phyloP scores from a whole-genome alignment of 495 filamentous ascomycete species.

The Hamigera avellanea region DNA sequence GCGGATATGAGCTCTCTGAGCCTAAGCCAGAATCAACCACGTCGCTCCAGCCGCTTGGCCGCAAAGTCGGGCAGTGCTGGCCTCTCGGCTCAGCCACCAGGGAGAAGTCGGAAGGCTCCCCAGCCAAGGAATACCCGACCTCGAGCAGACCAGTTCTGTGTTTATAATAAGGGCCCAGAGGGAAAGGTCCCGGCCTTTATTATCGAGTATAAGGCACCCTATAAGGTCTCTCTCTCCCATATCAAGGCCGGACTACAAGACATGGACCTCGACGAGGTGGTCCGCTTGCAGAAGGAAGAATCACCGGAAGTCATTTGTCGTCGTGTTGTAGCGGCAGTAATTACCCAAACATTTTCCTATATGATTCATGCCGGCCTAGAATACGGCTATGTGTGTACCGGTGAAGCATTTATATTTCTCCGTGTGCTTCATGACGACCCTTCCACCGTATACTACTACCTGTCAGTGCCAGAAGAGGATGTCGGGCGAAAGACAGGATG shows the following conservation, averaged over 20 bases:
- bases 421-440: constrained; percentile 25
- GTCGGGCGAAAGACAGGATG: too few species aligned
- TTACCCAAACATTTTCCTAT: constrained; percentile 33
- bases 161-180: constrained; percentile 21
- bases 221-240: constrained; percentile 21
- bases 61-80: too few species aligned
- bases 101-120: not conserved
- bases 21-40: too few species aligned
- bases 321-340: constrained; percentile 14
- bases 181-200: constrained; percentile 15
- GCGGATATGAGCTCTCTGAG: too few species aligned
- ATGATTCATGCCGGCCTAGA: constrained; percentile 27
- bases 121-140: constrained; percentile 2
- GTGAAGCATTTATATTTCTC: constrained; percentile 34
- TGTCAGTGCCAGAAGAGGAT: constrained; percentile 29
- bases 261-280: constrained; percentile 11
- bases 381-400: constrained; percentile 32
- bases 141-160: constrained; percentile 31
- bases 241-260: constrained; percentile 11
- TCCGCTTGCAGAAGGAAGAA: constrained; percentile 5
- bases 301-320: constrained; percentile 3
- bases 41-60: too few species aligned
- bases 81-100: too few species aligned
- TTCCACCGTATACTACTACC: constrained; percentile 22
- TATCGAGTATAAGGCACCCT: constrained; percentile 34